Conservation (phyloP, 495 filamentous ascomycete genomes). For the Penicillium malachiteum region DNA sequence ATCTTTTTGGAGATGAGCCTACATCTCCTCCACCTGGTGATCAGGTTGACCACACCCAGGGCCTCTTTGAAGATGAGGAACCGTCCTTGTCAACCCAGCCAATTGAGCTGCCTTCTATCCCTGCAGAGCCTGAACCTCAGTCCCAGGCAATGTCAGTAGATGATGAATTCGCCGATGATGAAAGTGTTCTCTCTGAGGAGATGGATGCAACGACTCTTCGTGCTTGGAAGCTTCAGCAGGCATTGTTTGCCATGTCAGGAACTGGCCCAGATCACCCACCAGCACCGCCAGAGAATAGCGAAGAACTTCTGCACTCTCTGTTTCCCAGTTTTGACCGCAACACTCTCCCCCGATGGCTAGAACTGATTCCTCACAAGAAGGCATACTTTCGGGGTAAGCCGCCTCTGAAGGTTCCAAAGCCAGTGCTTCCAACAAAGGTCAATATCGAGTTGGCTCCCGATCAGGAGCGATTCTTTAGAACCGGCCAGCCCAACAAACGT, state of each 20-base stretch:
- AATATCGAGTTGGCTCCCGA: constrained; percentile 79
- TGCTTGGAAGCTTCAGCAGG: constrained; percentile 52
- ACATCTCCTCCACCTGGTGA: constrained; percentile 37
- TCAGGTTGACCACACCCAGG: constrained; percentile 40
- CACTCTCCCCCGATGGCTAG: constrained; percentile 64
- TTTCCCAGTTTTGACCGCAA: constrained; percentile 71
- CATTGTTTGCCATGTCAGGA: constrained; percentile 50
- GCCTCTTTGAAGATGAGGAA: constrained; percentile 40
- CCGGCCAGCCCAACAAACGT: constrained; percentile 57
- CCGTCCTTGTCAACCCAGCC: constrained; percentile 26
- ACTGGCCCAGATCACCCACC: constrained; percentile 45
- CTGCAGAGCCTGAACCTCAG: constrained; percentile 24
- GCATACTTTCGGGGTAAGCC: constrained; percentile 68
- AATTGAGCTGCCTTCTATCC: constrained; percentile 23
- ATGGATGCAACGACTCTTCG: constrained; percentile 47
- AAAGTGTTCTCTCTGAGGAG: constrained; percentile 33
- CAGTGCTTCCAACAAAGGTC: constrained; percentile 80
- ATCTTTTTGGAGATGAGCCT: constrained; percentile 54
- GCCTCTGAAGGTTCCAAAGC: constrained; percentile 72
- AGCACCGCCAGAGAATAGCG: constrained; percentile 59
- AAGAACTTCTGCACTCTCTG: constrained; percentile 65
- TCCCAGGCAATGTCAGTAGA: constrained; percentile 34
- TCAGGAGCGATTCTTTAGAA: constrained; percentile 74
- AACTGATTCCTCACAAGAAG: constrained; percentile 71
- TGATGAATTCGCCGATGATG: constrained; percentile 36